Conservation (phyloP, 2,329 filamentous ascomycete species). For the Onygenales sp. region DNA sequence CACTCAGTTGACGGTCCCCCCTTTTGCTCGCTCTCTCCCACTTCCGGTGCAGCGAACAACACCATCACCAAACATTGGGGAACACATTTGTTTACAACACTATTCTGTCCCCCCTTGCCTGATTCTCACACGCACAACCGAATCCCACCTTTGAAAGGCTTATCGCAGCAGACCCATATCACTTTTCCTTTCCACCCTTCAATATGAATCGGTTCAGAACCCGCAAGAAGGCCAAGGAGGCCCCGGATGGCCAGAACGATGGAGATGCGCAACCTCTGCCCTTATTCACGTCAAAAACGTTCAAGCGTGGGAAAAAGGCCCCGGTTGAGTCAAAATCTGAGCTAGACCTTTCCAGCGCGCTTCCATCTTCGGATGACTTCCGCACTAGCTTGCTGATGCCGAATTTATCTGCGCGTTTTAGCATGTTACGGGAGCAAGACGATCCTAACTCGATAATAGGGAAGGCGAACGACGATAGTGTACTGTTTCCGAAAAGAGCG, state of each 20-base stretch:
- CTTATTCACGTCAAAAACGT: conserved; percentile 26
- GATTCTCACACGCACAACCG: not conserved
- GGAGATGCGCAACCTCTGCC: conserved; percentile 32
- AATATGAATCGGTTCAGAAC: conserved; percentile 34
- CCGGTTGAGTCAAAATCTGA: conserved; percentile 45
- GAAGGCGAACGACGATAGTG: conserved; percentile 92
- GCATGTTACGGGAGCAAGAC: conserved; percentile 91
- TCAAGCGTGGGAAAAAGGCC: conserved; percentile 46
- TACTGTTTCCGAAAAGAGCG: conserved; percentile 70
- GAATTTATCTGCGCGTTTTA: conserved; percentile 87
- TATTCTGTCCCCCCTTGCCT: not conserved
- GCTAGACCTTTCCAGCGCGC: conserved; percentile 61
- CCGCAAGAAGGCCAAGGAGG: conserved; percentile 27
- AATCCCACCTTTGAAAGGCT: not conserved
- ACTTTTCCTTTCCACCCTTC: not conserved
- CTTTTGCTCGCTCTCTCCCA: not conserved
- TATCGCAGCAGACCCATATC: not conserved
- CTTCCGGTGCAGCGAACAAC: not conserved
- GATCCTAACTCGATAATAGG: conserved; percentile 81
- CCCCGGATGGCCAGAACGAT: conserved; percentile 29
- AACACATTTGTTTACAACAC: not conserved
- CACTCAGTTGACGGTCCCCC: not conserved
- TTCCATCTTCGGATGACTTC: conserved; percentile 83
- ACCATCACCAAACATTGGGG: not conserved
- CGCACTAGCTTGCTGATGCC: conserved; percentile 94